These are phyloP conservation scores for Trametes elegans DNA, from an alignment of 768 basidiomycete genomes.

Conservation along the genomic window DNA sequence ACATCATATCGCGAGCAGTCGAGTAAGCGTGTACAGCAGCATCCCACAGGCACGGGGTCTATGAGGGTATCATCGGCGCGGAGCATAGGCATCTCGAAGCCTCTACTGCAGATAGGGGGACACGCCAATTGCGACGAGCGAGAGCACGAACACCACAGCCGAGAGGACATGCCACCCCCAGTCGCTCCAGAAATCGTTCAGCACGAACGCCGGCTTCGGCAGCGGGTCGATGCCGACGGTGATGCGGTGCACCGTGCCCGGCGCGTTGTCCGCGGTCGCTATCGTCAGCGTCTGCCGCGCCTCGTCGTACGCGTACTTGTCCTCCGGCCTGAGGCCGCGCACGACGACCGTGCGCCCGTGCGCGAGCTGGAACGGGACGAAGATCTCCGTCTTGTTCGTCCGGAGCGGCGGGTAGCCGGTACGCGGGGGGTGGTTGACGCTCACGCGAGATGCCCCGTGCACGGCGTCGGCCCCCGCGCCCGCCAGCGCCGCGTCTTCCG, in stretches of 20 bases:
- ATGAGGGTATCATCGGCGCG: no score
- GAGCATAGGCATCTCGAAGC: background rate
- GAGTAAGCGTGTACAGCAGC: no score
- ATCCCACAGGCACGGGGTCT: no score
- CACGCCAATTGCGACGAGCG: constrained; percentile 10
- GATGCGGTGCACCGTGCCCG: constrained; percentile 49
- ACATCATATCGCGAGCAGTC: no score
- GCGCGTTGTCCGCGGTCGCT: constrained; percentile 40
- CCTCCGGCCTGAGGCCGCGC: constrained; percentile 48
- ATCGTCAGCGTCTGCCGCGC: constrained; percentile 74
- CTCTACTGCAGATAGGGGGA: background rate
- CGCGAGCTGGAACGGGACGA: constrained; percentile 63
- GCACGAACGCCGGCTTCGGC: constrained; percentile 44
- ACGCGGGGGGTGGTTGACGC: constrained; percentile 39
- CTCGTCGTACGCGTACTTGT: constrained; percentile 59
- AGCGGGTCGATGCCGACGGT: constrained; percentile 56
- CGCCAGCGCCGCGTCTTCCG: constrained; percentile 21
- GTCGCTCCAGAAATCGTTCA: constrained; percentile 72
- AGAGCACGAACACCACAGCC: constrained; percentile 4
- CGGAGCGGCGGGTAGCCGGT: constrained; percentile 38
- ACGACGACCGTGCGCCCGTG: constrained; percentile 58
- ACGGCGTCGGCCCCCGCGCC: background rate
- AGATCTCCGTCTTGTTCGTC: constrained; percentile 81
- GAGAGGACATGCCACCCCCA: constrained; percentile 29
- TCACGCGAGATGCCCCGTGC: background rate